Percentiles rank a stretch among this genome's conserved stretches.
Conservation (phyloP, 139 green algal species). For the Volvox reticuliferus region DNA sequence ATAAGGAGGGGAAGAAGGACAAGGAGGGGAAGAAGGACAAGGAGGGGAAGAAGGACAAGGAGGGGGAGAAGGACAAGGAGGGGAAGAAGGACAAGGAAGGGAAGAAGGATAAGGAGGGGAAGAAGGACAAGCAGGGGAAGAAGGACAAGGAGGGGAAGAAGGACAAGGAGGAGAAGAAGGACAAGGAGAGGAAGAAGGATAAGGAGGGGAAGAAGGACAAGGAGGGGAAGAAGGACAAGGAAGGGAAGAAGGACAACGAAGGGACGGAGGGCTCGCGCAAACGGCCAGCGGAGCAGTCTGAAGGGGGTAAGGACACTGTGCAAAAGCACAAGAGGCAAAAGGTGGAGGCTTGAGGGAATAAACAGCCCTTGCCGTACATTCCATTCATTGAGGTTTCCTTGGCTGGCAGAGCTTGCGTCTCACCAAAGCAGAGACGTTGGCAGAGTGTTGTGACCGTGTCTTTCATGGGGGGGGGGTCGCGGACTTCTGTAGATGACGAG, state of each 20-base stretch:
- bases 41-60: neutral
- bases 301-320: neutral
- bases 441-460: too few species aligned
- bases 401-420: too few species aligned
- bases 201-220: conserved; percentile 2
- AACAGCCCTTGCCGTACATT: too few species aligned
- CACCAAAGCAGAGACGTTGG: too few species aligned
- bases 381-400: too few species aligned
- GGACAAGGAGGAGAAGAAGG: neutral
- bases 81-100: conserved; percentile 1
- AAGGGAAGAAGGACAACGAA: conserved; percentile 8
- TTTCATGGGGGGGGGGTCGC: too few species aligned
- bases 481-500: too few species aligned
- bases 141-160: neutral
- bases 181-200: conserved; percentile 2
- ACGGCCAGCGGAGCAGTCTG: neutral
- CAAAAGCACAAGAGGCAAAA: conserved; percentile 1
- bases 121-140: neutral
- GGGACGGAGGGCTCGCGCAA: neutral
- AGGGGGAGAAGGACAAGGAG: neutral
- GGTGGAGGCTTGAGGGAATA: neutral
- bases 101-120: neutral
- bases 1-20: neutral
- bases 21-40: neutral
- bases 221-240: neutral